These are phyloP conservation scores for Cladorrhinum samala DNA, from an alignment of 495 filamentous ascomycete species.

Conservation along the genomic window DNA sequence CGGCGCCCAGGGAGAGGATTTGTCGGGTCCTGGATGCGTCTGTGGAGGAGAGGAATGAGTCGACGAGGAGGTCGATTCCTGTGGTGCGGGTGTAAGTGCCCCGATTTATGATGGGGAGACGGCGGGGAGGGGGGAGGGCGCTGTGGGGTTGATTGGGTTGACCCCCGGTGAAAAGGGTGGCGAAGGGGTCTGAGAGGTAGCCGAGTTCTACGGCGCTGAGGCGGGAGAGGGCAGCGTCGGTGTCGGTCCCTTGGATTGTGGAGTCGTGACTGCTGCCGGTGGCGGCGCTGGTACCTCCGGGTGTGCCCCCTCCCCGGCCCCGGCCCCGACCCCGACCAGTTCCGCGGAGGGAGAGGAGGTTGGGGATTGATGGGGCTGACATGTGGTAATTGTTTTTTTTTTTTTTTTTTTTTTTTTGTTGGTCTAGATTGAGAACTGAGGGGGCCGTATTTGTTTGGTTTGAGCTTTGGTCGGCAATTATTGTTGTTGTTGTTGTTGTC, in stretches of 20 bases:
- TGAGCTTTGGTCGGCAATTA: too few relatives aligned
- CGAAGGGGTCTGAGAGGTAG: slow-evolving; percentile 80
- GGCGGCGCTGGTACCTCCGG: slow-evolving; percentile 15
- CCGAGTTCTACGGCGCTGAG: slow-evolving; percentile 83
- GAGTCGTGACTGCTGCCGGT: slow-evolving; percentile 29
- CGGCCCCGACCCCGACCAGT: slow-evolving; percentile 39
- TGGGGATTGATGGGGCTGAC: slow-evolving; percentile 70
- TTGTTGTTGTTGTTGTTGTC: too few relatives aligned
- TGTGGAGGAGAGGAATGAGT: slow-evolving; percentile 54
- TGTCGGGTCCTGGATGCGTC: slow-evolving; percentile 41
- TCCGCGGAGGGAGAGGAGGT: slow-evolving; percentile 62
- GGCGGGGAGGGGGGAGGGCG: slow-evolving; percentile 33
- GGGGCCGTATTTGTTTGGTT: too few relatives aligned
- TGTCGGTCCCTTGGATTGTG: slow-evolving; percentile 81
- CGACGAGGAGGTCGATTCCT: slow-evolving; percentile 75
- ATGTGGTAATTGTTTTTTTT: slow-evolving; percentile 41
- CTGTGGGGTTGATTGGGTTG: slow-evolving; percentile 20
- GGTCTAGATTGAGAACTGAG: too few relatives aligned
- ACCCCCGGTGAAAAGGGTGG: slow-evolving; percentile 56
- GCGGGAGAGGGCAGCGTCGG: slow-evolving; percentile 82
- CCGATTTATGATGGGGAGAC: slow-evolving; percentile 88
- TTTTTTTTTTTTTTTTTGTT: background rate
- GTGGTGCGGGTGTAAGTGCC: slow-evolving; percentile 92
- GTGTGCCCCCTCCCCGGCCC: slow-evolving; percentile 34
- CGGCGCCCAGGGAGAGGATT: slow-evolving; percentile 89